Evolutionary conservation across 441 rosid genomes (phyloP), one percentile per base, ranked within the genome.

Genomic region (Brassica balearica): DNA sequence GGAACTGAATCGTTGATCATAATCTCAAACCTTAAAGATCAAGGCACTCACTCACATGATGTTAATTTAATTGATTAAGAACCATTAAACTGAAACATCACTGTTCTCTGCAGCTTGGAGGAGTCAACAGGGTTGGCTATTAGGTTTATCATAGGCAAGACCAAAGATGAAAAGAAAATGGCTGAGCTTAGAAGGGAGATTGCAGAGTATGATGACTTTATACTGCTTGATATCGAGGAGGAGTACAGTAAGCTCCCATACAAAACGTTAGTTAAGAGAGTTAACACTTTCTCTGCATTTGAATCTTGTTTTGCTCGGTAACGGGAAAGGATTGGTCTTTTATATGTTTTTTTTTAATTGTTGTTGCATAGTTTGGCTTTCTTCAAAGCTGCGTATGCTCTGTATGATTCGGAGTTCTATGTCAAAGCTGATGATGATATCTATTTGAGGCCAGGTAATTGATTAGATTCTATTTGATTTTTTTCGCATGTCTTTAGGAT

Each of bases 381-480:
- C 88, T 93, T 95, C 56, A 95, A 87, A 84, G 99, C 92, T 27
- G 98, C 97, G 29, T 90, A 87, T 61, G 95, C 93, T 0, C 84
- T 95, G 63, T 93, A 78, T 84, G 97, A 91, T 84, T 82, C 97
- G 0, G 93, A 93, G 51, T 95, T 95, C 85, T 95, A 91, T 66
- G 97, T 95, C 19, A 95, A 95, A 86, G 96, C 95, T 65, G 98
- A 95, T 84, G 99, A 95, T 84, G 96, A 93, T 82, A 88, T 94
- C 75, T 95, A 91, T 55, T 86, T 93, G 82, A 88, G 97, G 79
- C 99, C 97, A 85, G 99, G 99, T 93, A 22, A 68, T 46, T 59
- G 9, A 51, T 23, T 60, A 2, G 2, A 12, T 17, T 43, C 68
- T 68, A 69, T 66, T 12, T 48, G 19, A 1, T 17, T 10, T 10